These are phyloP conservation scores for Fusarium miscanthi DNA, from an alignment of 2,329 filamentous ascomycete species.

Conservation along the genomic window DNA sequence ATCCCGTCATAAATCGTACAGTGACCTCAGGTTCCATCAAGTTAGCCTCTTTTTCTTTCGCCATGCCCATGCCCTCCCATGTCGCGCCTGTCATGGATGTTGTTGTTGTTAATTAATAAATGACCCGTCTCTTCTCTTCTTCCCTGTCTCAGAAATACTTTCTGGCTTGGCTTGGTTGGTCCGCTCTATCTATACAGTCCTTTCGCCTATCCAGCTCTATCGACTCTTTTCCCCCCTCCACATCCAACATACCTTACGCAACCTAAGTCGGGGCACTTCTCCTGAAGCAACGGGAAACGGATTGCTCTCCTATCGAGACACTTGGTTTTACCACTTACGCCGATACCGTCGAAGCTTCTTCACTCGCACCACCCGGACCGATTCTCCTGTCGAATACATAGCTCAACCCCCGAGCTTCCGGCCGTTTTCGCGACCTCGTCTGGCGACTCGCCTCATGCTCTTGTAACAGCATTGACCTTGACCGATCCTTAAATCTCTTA, in stretches of 20 bases:
- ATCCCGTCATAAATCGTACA: constrained; percentile 23
- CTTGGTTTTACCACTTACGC: constrained; percentile 1
- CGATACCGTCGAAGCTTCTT: constrained; percentile 4
- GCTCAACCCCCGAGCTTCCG: constrained; percentile 5
- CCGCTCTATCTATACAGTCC: constrained; percentile 5
- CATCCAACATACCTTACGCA: background rate
- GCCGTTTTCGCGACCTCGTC: constrained; percentile 15
- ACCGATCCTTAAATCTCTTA: background rate
- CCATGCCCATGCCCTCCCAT: background rate
- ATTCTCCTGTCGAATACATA: background rate
- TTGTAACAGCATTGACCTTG: background rate
- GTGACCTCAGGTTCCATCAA: background rate
- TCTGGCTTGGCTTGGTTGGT: constrained; percentile 15
- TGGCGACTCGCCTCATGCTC: background rate
- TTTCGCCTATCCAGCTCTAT: background rate
- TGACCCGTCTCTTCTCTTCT: constrained; percentile 27
- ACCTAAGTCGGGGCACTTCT: background rate
- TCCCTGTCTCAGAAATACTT: constrained; percentile 8
- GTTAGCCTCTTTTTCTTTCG: constrained; percentile 1
- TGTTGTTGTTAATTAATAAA: constrained; percentile 28
- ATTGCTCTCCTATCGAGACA: constrained; percentile 9
- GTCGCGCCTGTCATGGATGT: background rate
- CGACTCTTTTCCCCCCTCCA: constrained; percentile 9
- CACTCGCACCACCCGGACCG: background rate
- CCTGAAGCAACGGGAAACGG: constrained; percentile 15